Base-by-base conservation (phyloP, 768 basidiomycete species). In the Pseudohyphozyma bogoriensis region DNA sequence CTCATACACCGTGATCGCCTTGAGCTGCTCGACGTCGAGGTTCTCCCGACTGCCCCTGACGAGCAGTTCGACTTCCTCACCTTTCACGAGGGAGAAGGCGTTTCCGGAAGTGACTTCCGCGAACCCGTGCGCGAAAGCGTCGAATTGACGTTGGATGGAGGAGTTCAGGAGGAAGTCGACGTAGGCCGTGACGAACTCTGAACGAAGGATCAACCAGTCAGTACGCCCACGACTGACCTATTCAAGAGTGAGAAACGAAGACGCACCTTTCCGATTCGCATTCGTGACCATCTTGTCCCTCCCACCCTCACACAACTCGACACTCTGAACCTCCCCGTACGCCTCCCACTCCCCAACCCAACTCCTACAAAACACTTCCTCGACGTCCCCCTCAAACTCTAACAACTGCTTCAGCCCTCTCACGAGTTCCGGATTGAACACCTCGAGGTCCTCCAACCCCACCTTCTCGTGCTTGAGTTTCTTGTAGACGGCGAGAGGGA, bases 401-500 rank as follows among this genome's bases (percentile, higher is more conserved):
- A 88, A 72, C 83, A 87, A 85, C 83, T 83, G 85, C 28, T 78
- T 77, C 59, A 88, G 71, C 18, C 85, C 85, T 16, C 84, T 78
- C 67, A 84, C 80, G 15, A 87, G 73, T 33, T 85, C 83, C 12
- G 82, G 80, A 68, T 85, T 84, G 32, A 87, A 78, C 12, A 82
- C 79, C 65, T 86, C 85, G 50, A 88, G 74, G 73, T 88, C 86
- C 26, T 77, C 75, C 42, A 87, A 69, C 1, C 78, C 71, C 67
- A 83, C 78, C 24, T 77, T 77, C 71, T 85, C 87, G 18, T 77
- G 77, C 0, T 85, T 74, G 44, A 86, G 81, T 81, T 82, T 83
- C 75, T 87, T 87, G 76, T 87, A 88, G 75, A 86, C 83, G 67
- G 83, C 64, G 6, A 82, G 79, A 0, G 88, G 85, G 60, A 88